phyloP scores from a whole-genome alignment of 306 rosid genomes.

The Rubus idaeus region DNA sequence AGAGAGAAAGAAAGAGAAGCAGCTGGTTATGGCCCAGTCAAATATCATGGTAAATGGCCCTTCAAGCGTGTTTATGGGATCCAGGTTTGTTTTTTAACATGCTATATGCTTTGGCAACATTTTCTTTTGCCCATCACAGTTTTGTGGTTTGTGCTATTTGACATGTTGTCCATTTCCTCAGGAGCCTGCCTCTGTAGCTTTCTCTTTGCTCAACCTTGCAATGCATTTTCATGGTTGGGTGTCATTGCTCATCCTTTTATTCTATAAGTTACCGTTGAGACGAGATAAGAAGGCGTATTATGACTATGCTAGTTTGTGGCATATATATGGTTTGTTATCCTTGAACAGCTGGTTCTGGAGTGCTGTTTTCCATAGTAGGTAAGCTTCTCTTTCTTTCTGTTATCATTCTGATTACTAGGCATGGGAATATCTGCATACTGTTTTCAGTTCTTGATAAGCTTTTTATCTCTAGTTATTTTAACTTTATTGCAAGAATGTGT shows the following conservation, averaged over 20 bases:
- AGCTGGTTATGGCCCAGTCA: constrained; percentile 44
- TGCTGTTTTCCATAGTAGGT: constrained; percentile 72
- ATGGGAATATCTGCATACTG: constrained; percentile 6
- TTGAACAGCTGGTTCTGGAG: constrained; percentile 76
- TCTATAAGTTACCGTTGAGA: constrained; percentile 58
- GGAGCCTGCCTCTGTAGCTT: constrained; percentile 79
- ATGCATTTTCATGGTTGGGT: constrained; percentile 79
- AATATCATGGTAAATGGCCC: constrained; percentile 90
- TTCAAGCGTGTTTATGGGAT: constrained; percentile 61
- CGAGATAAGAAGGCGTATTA: constrained; percentile 53
- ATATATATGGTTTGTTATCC: constrained; percentile 53
- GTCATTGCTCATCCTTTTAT: constrained; percentile 54
- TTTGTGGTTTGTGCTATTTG: constrained; percentile 20
- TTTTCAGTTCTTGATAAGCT: background rate
- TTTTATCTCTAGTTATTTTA: background rate
- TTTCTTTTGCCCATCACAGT: constrained; percentile 14
- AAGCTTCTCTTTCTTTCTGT: constrained; percentile 25
- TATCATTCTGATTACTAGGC: background rate
- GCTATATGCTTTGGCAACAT: constrained; percentile 4
- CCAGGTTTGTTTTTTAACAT: constrained; percentile 52
- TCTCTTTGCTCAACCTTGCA: constrained; percentile 69
- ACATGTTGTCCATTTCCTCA: constrained; percentile 31
- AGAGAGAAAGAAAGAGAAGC: constrained; percentile 60
- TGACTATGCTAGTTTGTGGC: constrained; percentile 62
- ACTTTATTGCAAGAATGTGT: no score